Evolutionary conservation across 2,329 filamentous ascomycete species (phyloP).

Genomic region (Fusarium mexicanum): DNA sequence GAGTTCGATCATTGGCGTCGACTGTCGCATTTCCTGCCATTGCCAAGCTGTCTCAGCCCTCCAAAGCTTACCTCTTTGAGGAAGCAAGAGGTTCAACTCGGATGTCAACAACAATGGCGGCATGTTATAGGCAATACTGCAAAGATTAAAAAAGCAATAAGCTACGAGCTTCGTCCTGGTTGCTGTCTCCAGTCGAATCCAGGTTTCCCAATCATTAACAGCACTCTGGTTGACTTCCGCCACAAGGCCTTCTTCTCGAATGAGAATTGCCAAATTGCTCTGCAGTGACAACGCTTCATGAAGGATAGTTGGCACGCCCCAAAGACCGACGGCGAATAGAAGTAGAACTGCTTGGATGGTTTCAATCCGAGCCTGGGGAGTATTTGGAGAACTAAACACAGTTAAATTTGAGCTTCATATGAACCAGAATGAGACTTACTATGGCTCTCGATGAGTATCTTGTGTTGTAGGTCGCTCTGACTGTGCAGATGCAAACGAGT

Average conservation of each 20-base stretch:
- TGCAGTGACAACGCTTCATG: constrained; percentile 69
- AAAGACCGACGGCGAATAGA: constrained; percentile 68
- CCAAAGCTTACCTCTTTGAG: constrained; percentile 66
- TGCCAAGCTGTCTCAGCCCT: constrained; percentile 66
- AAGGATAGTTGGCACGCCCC: constrained; percentile 69
- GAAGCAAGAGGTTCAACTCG: constrained; percentile 65
- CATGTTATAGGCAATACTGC: constrained; percentile 70
- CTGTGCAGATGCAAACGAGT: constrained; percentile 68
- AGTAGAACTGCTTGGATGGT: constrained; percentile 72
- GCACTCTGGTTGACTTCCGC: constrained; percentile 58
- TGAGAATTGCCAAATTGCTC: constrained; percentile 65
- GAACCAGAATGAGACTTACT: constrained; percentile 54
- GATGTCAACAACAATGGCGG: constrained; percentile 67
- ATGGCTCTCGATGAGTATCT: constrained; percentile 67
- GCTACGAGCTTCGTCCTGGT: constrained; percentile 69
- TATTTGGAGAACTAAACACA: constrained; percentile 62
- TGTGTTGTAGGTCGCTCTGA: constrained; percentile 66
- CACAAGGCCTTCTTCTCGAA: constrained; percentile 66
- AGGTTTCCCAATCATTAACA: constrained; percentile 65
- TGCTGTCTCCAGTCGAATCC: constrained; percentile 66
- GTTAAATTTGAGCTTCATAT: background rate
- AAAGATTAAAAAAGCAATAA: constrained; percentile 71
- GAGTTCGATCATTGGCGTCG: constrained; percentile 61
- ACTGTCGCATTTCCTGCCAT: constrained; percentile 67
- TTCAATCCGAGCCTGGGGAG: constrained; percentile 67